Conservation (phyloP, 2,329 filamentous ascomycete genomes). For the Amauroascus niger region DNA sequence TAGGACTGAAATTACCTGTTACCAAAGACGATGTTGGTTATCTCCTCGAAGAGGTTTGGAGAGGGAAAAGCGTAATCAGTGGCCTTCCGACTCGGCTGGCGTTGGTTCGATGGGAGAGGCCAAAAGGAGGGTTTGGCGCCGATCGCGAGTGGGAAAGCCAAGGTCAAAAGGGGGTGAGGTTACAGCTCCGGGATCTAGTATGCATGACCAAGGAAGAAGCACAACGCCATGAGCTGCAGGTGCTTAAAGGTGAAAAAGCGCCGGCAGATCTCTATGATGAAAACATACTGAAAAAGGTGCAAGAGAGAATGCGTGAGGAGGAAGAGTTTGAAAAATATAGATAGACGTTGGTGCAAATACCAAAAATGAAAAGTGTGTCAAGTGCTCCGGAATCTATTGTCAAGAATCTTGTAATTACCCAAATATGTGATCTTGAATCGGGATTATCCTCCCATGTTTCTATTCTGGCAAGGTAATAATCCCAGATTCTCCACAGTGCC, state of each 20-base stretch:
- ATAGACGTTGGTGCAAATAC: no score
- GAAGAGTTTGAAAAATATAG: slow-evolving; percentile 44
- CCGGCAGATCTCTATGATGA: slow-evolving; percentile 65
- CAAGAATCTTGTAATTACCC: slow-evolving; percentile 23
- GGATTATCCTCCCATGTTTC: no score
- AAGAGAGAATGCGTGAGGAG: slow-evolving; percentile 58
- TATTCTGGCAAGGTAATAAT: no score
- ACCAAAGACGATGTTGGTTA: slow-evolving; percentile 76
- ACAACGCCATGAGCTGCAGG: slow-evolving; percentile 63
- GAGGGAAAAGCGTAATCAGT: slow-evolving; percentile 71
- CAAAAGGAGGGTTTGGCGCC: slow-evolving; percentile 48
- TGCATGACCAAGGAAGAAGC: slow-evolving; percentile 93
- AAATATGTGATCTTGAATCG: no score
- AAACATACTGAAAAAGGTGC: slow-evolving; percentile 57
- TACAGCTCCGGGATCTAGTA: slow-evolving; percentile 64
- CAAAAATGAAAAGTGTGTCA: no score
- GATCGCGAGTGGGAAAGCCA: slow-evolving; percentile 51
- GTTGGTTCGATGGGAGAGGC: slow-evolving; percentile 70
- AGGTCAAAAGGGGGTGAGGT: slow-evolving; percentile 66
- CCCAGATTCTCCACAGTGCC: no score
- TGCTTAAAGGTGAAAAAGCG: slow-evolving; percentile 59
- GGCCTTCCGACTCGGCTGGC: slow-evolving; percentile 69
- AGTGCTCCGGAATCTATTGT: slow-evolving; percentile 6
- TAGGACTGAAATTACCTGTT: slow-evolving; percentile 70
- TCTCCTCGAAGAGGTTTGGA: slow-evolving; percentile 79